A percentile compares a stretch with the other conserved stretches of the same genome.
Evolutionary conservation across 495 filamentous ascomycete genomes (phyloP).

Genomic region (Schizothecium vesticola): DNA sequence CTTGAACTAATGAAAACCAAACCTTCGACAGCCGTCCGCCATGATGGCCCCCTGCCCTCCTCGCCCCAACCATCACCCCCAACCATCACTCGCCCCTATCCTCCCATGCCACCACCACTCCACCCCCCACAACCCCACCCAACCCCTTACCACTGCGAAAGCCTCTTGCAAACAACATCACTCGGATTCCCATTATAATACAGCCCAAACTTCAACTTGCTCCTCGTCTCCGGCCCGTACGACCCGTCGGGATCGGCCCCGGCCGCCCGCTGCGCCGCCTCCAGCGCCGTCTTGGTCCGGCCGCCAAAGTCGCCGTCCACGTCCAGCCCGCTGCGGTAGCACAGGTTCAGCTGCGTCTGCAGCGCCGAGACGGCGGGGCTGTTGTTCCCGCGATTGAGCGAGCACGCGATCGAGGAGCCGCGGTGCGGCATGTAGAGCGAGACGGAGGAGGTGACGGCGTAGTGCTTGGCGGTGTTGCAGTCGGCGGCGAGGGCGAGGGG

Average conservation of each 20-base stretch:
- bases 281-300: conserved; percentile 9
- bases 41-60: too few species aligned
- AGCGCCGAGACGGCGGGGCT: conserved; percentile 8
- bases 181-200: conserved; percentile 10
- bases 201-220: conserved; percentile 12
- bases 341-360: conserved; percentile 12
- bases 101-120: neutral
- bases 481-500: neutral
- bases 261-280: neutral
- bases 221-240: conserved; percentile 10
- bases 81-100: too few species aligned
- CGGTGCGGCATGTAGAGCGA: conserved; percentile 13
- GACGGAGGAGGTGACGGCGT: neutral
- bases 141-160: conserved; percentile 3
- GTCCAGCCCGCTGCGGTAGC: conserved; percentile 6
- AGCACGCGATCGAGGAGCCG: conserved; percentile 12
- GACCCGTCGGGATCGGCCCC: neutral
- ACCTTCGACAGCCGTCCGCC: too few species aligned
- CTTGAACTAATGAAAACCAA: too few species aligned
- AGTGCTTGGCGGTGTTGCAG: conserved; percentile 9
- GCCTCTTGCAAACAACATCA: conserved; percentile 9
- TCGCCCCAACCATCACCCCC: too few species aligned
- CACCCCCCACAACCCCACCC: neutral
- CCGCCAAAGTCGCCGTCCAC: conserved; percentile 12
- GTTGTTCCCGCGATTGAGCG: conserved; percentile 5